Evolutionary conservation across 306 rosid genomes (phyloP), one percentile per base, ranked within the genome.

Genomic region (Fragaria nilgerrensis): DNA sequence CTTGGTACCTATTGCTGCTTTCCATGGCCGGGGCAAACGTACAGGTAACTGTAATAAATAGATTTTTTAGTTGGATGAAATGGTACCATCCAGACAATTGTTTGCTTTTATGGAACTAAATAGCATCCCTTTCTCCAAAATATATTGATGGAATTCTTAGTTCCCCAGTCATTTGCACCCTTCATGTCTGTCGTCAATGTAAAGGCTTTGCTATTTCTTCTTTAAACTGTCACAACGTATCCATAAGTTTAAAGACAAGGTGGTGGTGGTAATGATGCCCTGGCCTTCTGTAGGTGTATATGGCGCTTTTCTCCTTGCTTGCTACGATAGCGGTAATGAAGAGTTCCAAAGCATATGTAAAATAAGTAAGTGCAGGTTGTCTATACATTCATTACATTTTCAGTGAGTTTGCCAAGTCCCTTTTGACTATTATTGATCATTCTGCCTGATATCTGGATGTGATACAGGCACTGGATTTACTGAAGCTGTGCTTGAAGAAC

Each of bases 1-100:
- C 89, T 87, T 92, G 97, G 99, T 90, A 29, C 97, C 99, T 67
- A 90, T 95, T 81, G 99, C 89, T 78, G 99, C 97, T 76, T 95
- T 95, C 75, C 92, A 91, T 10, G 99, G 99, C 32, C 97, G 93
- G 55, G 97, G 98, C 65, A 95, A 90, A 77, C 97, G 97, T 71
- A 87, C 97, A 90, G 98, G 97, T 95, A 75, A 85, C 79, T 29
- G 62, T 63, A 52, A 47, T 68, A 12, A 58, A 73, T 43, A 73
- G 76, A 32, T 12, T 48, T 55, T 36, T 78, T 78, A 69, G 41
- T 64, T 68, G 59, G 74, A 70, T 47, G 32, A 39, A 43, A 22
- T 36, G 80, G 55, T 75, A 74, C 77, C 79, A n/a, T 75, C n/a
- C 79, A 36, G 19, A 44, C 22, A 29, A 45, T 8, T 70, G 23